Evolutionary conservation across 768 basidiomycete species (phyloP).

Genomic region (Leccinum disarticulatum): DNA sequence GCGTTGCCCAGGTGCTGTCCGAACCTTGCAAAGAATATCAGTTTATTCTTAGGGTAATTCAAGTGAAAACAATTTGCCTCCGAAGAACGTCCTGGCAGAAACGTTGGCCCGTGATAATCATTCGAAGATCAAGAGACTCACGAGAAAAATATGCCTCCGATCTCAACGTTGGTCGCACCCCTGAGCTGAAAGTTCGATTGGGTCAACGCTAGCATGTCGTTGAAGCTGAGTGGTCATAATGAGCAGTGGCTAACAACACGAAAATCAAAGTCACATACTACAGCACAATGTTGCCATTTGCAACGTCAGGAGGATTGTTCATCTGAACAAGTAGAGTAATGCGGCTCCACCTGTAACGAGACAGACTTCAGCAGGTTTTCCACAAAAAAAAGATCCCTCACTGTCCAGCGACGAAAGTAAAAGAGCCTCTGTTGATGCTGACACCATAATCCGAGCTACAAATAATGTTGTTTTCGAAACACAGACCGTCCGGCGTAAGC

Average conservation of each 20-base stretch:
- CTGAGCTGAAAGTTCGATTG: conserved; percentile 68
- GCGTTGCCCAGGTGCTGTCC: conserved; percentile 72
- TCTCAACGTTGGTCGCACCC: conserved; percentile 45
- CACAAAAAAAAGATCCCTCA: conserved; percentile 37
- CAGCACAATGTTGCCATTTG: conserved; percentile 73
- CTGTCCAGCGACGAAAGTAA: conserved; percentile 60
- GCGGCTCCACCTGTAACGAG: conserved; percentile 56
- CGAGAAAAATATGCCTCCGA: conserved; percentile 81
- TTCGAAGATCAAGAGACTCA: conserved; percentile 33
- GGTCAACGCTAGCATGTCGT: conserved; percentile 60
- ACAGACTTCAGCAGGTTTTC: conserved; percentile 1
- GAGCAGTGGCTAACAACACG: neutral
- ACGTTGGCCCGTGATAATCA: conserved; percentile 1
- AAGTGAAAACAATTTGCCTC: conserved; percentile 45
- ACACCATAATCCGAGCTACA: conserved; percentile 79
- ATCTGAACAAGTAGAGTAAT: conserved; percentile 76
- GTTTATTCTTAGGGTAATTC: conserved; percentile 10
- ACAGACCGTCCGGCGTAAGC: conserved; percentile 60
- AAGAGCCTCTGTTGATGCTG: conserved; percentile 68
- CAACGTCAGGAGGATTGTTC: conserved; percentile 62
- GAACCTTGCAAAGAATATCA: conserved; percentile 40
- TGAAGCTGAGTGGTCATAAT: conserved; percentile 46
- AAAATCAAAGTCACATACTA: conserved; percentile 48
- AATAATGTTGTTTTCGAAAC: conserved; percentile 49
- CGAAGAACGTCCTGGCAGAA: conserved; percentile 70